Evolutionary conservation across 148 eudicot species (phyloP).

Genomic region (Beta vulgaris): DNA sequence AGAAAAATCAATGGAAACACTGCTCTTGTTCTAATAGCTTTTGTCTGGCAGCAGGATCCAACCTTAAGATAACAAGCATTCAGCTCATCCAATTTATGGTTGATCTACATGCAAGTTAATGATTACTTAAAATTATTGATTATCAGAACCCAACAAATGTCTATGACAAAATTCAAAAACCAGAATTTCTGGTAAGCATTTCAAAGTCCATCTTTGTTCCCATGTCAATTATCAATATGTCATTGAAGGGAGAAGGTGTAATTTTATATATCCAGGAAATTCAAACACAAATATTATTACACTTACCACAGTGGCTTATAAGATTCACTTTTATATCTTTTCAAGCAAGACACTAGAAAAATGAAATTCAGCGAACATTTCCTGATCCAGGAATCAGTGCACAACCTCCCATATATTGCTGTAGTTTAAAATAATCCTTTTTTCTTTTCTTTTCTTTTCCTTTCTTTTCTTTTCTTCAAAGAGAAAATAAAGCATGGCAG

Average conservation of each 20-base stretch:
- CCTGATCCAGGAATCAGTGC: neutral
- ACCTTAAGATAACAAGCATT: neutral
- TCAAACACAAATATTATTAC: neutral
- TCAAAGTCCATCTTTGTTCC: neutral
- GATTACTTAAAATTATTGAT: neutral
- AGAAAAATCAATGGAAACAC: constrained; percentile 5
- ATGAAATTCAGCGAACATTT: neutral
- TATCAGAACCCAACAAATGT: neutral
- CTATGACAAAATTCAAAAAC: too few relatives aligned
- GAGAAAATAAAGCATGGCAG: neutral
- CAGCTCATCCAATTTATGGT: neutral
- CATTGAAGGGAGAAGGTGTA: neutral
- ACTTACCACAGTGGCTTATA: neutral
- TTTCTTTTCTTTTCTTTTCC: too few relatives aligned
- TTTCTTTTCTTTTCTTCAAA: too few relatives aligned
- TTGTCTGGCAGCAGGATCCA: neutral
- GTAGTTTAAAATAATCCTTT: too few relatives aligned
- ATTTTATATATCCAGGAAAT: neutral
- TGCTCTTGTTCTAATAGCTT: neutral
- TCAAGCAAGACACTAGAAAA: neutral
- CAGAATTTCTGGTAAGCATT: neutral
- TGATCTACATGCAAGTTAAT: neutral
- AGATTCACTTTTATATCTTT: neutral
- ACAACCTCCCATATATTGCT: too few relatives aligned
- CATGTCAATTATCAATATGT: too few relatives aligned